Evolutionary conservation across 306 rosid genomes (phyloP), one percentile per base, ranked within the genome.

Genomic region (Pterocarpus santalinus): DNA sequence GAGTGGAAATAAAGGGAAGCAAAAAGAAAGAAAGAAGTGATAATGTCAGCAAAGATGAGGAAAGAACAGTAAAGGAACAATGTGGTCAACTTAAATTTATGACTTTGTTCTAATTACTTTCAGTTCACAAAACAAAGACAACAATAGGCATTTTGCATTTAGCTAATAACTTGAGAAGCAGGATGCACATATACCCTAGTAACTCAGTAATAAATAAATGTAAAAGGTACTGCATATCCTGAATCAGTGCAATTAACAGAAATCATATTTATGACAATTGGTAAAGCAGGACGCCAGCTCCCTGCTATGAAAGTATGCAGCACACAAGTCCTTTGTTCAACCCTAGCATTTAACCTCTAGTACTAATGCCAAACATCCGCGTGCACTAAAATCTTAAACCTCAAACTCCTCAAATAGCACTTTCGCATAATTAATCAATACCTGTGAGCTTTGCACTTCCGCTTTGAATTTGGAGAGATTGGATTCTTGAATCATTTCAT

Each of bases 361-460:
- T 15, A 73, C 39, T 4, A 63, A 17, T 11, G 4, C 13, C 44
- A 14, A n/a, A 16, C 53, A 47, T 71, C 56, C 36, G 28, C 3
- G 6, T 39, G 33, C 51, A 63, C 56, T 47, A 41, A 78, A 46
- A 85, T 30, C 69, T 38, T 9, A 52, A 66, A 65, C 67, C 51
- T 57, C 32, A n/a, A 55, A 55, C 39, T 49, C 0, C n/a, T 8
- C 0, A 33, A 63, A 41, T 64, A 75, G 64, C 56, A 32, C 30
- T 12, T 12, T 2, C 2, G 60, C 41, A 4, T 14, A 69, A 60
- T 62, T 47, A 11, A 7, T 14, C 22, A 16, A 61, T 90, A 92
- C 97, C 97, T 92, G 94, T 22, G 97, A 86, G 71, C 90, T 86
- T 84, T 92, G 94, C 61, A 92, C 90, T 87, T 92, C 92, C 0